Percentiles rank a stretch among this genome's conserved stretches.
These are phyloP conservation scores for Torulaspora maleeae DNA, from an alignment of 805 yeast genomes.

Conservation along the genomic window DNA sequence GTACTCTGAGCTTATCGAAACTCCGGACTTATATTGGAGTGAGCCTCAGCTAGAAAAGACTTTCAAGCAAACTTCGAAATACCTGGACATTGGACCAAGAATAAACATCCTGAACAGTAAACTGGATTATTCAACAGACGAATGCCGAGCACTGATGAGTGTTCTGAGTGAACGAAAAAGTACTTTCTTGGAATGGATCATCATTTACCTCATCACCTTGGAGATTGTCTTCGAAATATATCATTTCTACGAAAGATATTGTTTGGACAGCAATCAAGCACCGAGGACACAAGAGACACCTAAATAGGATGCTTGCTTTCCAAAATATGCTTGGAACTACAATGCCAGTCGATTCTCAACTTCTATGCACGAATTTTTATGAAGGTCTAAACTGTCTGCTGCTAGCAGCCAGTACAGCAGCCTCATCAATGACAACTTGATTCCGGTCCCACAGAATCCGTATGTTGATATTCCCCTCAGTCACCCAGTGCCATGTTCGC, in stretches of 20 bases:
- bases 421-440: too few species aligned
- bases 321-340: too few species aligned
- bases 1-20: constrained; percentile 83
- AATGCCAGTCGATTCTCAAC: too few species aligned
- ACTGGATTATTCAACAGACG: constrained; percentile 86
- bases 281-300: neutral
- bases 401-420: too few species aligned
- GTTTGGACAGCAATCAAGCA: neutral
- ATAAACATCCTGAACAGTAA: constrained; percentile 77
- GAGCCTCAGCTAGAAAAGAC: constrained; percentile 80
- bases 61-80: constrained; percentile 64
- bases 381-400: too few species aligned
- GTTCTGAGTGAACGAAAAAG: constrained; percentile 73
- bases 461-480: too few species aligned
- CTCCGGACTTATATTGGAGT: constrained; percentile 91
- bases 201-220: constrained; percentile 73
- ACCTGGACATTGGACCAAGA: constrained; percentile 71
- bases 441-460: too few species aligned
- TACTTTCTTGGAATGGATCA: constrained; percentile 80
- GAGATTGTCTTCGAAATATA: constrained; percentile 79
- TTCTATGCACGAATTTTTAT: too few species aligned
- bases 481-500: too few species aligned
- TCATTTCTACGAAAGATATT: constrained; percentile 61
- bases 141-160: constrained; percentile 69
- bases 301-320: too few species aligned